Percentiles rank a stretch among this genome's conserved stretches.
Conservation (phyloP, 129 eudicot genomes). For the Rutidosis leptorrhynchoides region DNA sequence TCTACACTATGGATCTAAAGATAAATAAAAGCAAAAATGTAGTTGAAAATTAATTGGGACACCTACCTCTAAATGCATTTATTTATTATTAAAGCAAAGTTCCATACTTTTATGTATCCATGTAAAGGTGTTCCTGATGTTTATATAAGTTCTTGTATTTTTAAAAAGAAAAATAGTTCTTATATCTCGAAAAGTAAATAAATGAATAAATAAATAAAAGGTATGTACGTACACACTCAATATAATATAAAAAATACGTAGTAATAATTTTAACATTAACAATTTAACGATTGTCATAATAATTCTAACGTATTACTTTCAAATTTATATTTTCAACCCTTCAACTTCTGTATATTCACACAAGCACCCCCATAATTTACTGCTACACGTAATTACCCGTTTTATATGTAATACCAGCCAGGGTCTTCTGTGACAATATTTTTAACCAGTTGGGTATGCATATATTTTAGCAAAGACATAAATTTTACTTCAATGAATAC, state of each 20-base stretch:
- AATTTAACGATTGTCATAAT: neutral
- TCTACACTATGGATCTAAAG: neutral
- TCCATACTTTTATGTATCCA: neutral
- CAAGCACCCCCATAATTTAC: neutral
- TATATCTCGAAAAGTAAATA: no score
- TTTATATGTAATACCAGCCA: neutral
- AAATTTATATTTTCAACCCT: neutral
- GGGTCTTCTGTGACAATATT: neutral
- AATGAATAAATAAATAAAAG: no score
- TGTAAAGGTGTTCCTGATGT: no score
- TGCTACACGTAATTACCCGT: neutral
- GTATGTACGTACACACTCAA: no score
- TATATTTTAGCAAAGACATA: neutral
- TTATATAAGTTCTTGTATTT: no score
- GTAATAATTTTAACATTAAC: neutral
- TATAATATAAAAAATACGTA: no score
- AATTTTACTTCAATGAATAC: neutral
- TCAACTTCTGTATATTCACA: neutral
- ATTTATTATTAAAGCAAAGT: constrained; percentile 17
- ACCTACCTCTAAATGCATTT: constrained; percentile 32
- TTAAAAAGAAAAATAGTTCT: no score
- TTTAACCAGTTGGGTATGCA: constrained; percentile 5
- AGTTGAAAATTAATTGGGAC: constrained; percentile 26
- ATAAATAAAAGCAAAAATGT: constrained; percentile 17
- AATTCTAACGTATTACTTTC: neutral